Percentiles rank a stretch among this genome's conserved stretches.
Conservation (phyloP, 1,284 basidiomycete genomes). For the Irpex sp. region DNA sequence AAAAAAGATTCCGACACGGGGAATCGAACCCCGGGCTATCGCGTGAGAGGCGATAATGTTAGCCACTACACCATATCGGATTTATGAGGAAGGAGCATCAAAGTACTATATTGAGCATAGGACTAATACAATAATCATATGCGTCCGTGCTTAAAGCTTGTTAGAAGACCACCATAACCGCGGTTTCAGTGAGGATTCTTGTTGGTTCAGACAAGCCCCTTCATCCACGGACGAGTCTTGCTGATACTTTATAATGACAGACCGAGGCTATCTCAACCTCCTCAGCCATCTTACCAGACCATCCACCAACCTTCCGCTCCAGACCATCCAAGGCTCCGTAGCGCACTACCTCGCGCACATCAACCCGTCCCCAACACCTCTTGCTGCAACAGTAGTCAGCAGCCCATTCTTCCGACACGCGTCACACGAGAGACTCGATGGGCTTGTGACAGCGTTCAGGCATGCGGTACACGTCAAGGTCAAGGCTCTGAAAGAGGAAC, state of each 20-base stretch:
- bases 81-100: not conserved
- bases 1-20: conserved; percentile 3
- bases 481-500: conserved; percentile 32
- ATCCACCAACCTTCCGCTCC: conserved; percentile 39
- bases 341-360: conserved; percentile 57
- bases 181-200: too few relatives aligned
- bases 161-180: too few relatives aligned
- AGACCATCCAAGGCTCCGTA: conserved; percentile 53
- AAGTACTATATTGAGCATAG: too few relatives aligned
- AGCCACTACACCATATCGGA: conserved; percentile 10
- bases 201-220: too few relatives aligned
- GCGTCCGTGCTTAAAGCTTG: too few relatives aligned
- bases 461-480: conserved; percentile 57
- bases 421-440: conserved; percentile 41
- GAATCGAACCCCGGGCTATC: conserved; percentile 9
- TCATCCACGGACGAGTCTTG: not conserved
- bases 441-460: conserved; percentile 52
- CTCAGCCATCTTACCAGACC: conserved; percentile 52
- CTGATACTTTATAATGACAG: conserved; percentile 14
- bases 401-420: conserved; percentile 49
- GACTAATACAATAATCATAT: too few relatives aligned
- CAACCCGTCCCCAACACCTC: conserved; percentile 51
- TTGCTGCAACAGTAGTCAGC: conserved; percentile 59
- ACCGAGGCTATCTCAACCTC: conserved; percentile 46
- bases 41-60: conserved; percentile 10